These are phyloP conservation scores for Pythium diclinum DNA, from an alignment of 352 stramenopile species.

Conservation along the genomic window DNA sequence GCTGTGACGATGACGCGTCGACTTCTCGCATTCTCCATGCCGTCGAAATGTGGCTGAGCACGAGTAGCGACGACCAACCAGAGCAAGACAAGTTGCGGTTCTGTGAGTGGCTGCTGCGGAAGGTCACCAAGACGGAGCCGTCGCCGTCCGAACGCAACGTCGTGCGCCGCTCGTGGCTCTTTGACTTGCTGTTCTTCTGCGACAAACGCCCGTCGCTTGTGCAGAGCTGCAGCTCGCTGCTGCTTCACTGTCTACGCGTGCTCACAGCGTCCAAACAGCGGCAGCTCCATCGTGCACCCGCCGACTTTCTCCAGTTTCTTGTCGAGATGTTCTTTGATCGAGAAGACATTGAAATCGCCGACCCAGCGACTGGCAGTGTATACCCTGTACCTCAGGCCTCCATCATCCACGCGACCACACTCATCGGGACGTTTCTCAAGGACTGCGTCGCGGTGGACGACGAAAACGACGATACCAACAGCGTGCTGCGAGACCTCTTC, in stretches of 20 bases:
- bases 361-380: constrained; percentile 11
- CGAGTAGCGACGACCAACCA: no score
- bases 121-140: not conserved
- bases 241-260: constrained; percentile 17
- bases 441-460: constrained; percentile 14
- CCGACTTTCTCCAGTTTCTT: constrained; percentile 14
- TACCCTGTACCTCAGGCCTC: constrained; percentile 16
- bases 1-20: constrained; percentile 12
- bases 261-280: constrained; percentile 9
- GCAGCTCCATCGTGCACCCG: not conserved
- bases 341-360: constrained; percentile 26
- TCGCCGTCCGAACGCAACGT: not conserved
- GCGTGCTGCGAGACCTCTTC: constrained; percentile 25
- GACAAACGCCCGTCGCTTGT: constrained; percentile 27
- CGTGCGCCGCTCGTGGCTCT: constrained; percentile 47
- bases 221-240: constrained; percentile 34
- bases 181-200: constrained; percentile 54
- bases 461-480: constrained; percentile 2
- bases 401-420: constrained; percentile 21
- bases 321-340: constrained; percentile 28
- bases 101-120: constrained; percentile 20
- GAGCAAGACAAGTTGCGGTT: not conserved
- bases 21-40: constrained; percentile 1
- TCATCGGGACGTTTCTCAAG: constrained; percentile 22
- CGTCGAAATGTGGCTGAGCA: constrained; percentile 11